These are phyloP conservation scores for Hyphopichia pseudoburtonii DNA, from an alignment of 1,139 yeast genomes.

Conservation along the genomic window DNA sequence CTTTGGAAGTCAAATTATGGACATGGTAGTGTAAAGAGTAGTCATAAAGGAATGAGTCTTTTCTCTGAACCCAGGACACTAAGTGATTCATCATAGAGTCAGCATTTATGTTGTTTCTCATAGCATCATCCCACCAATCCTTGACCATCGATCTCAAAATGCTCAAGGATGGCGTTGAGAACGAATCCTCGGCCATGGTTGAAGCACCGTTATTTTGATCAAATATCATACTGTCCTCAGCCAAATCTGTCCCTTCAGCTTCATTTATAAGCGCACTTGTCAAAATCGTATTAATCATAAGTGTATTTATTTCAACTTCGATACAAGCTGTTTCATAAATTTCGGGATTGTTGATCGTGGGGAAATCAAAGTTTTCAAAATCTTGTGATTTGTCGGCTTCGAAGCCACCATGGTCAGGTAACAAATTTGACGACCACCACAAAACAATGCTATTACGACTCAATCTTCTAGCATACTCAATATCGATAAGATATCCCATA, in stretches of 20 bases:
- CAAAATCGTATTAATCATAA: constrained; percentile 81
- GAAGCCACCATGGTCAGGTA: constrained; percentile 85
- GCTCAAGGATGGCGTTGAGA: constrained; percentile 72
- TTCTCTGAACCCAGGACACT: constrained; percentile 84
- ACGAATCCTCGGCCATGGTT: constrained; percentile 71
- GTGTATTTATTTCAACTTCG: constrained; percentile 76
- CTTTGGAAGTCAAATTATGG: constrained; percentile 81
- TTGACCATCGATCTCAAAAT: constrained; percentile 76
- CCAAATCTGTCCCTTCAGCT: constrained; percentile 85
- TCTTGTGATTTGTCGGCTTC: constrained; percentile 59
- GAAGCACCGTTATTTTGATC: constrained; percentile 49
- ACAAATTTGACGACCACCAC: constrained; percentile 90
- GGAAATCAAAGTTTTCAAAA: constrained; percentile 67
- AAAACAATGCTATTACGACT: constrained; percentile 64
- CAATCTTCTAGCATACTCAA: constrained; percentile 80
- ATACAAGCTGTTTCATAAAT: constrained; percentile 76
- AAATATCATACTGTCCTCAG: constrained; percentile 48
- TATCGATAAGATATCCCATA: constrained; percentile 76
- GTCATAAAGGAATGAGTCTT: constrained; percentile 73
- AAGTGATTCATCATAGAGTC: constrained; percentile 83
- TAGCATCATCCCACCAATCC: constrained; percentile 94
- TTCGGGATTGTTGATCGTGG: constrained; percentile 76
- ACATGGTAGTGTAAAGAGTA: constrained; percentile 81
- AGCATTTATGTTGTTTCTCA: constrained; percentile 66
- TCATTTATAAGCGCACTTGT: constrained; percentile 83